Conservation (phyloP, 2,329 filamentous ascomycete species). For the Epichloe sp. region DNA sequence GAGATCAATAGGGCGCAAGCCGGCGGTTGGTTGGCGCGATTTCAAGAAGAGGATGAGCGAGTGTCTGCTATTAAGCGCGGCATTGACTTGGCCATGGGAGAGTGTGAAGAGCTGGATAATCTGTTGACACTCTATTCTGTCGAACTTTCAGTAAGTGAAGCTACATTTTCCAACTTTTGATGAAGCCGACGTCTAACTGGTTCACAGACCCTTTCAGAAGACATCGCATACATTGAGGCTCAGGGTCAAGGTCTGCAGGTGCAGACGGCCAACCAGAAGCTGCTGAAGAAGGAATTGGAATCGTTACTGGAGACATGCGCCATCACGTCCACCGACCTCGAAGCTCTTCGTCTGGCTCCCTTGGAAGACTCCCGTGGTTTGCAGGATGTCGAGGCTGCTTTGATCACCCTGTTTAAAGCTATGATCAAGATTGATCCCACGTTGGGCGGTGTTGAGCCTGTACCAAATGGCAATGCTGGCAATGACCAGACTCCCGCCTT, state of each 20-base stretch:
- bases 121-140: conserved; percentile 89
- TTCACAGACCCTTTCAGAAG: conserved; percentile 72
- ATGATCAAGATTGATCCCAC: conserved; percentile 88
- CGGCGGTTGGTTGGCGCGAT: conserved; percentile 77
- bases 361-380: conserved; percentile 59
- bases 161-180: background rate
- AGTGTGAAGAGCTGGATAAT: conserved; percentile 94
- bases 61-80: conserved; percentile 76
- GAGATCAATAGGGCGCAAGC: conserved; percentile 86
- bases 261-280: conserved; percentile 91
- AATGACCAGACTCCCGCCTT: conserved; percentile 35
- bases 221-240: conserved; percentile 93
- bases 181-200: conserved; percentile 7
- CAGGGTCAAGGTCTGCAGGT: conserved; percentile 95
- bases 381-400: conserved; percentile 61
- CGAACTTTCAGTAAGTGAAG: conserved; percentile 63
- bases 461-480: conserved; percentile 34
- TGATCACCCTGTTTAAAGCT: conserved; percentile 78
- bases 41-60: conserved; percentile 77
- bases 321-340: conserved; percentile 63
- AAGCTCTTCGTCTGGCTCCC: conserved; percentile 58
- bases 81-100: conserved; percentile 79
- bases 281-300: conserved; percentile 80
- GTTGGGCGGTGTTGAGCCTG: conserved; percentile 41
- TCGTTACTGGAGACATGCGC: conserved; percentile 83